A percentile compares a stretch with the other conserved stretches of the same genome.
Evolutionary conservation across 768 basidiomycete genomes (phyloP).

Genomic region (Clavaria fumosa): DNA sequence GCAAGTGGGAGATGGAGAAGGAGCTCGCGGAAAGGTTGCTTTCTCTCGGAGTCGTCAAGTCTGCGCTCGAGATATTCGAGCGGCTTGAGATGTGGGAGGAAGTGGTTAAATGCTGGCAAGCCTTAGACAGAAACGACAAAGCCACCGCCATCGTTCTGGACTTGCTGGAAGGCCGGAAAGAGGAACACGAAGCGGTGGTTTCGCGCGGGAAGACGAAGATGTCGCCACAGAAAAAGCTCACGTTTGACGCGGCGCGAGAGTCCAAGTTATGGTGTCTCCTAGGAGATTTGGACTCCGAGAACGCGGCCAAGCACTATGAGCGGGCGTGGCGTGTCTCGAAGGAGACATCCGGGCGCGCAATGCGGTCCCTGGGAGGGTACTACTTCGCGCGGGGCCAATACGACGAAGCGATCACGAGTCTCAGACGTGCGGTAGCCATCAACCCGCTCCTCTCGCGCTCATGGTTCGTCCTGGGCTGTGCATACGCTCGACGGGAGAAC

Average conservation of each 20-base stretch:
- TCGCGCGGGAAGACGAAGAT: slow-evolving; percentile 40
- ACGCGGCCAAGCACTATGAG: slow-evolving; percentile 59
- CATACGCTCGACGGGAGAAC: slow-evolving; percentile 62
- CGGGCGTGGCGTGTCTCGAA: slow-evolving; percentile 74
- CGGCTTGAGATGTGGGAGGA: slow-evolving; percentile 98
- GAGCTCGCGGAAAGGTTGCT: slow-evolving; percentile 80
- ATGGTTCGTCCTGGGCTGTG: slow-evolving; percentile 97
- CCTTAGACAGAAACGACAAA: slow-evolving; percentile 64
- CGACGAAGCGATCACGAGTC: slow-evolving; percentile 41
- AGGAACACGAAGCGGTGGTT: slow-evolving; percentile 66
- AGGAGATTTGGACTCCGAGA: slow-evolving; percentile 74
- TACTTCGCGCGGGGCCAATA: slow-evolving; percentile 60
- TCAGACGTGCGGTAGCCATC: slow-evolving; percentile 67
- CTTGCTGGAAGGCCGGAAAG: slow-evolving; percentile 66
- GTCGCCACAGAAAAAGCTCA: slow-evolving; percentile 22
- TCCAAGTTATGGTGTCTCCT: slow-evolving; percentile 93
- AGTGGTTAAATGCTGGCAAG: slow-evolving; percentile 75
- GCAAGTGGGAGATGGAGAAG: slow-evolving; percentile 85
- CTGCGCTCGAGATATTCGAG: slow-evolving; percentile 88
- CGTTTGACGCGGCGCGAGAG: slow-evolving; percentile 52
- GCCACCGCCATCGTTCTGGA: slow-evolving; percentile 74
- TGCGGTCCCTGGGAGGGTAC: slow-evolving; percentile 80
- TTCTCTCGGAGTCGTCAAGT: slow-evolving; percentile 73
- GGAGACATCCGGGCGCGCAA: slow-evolving; percentile 73
- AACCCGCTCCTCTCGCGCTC: slow-evolving; percentile 78